phyloP scores from a whole-genome alignment of 495 filamentous ascomycete species.

The Halenospora varia region DNA sequence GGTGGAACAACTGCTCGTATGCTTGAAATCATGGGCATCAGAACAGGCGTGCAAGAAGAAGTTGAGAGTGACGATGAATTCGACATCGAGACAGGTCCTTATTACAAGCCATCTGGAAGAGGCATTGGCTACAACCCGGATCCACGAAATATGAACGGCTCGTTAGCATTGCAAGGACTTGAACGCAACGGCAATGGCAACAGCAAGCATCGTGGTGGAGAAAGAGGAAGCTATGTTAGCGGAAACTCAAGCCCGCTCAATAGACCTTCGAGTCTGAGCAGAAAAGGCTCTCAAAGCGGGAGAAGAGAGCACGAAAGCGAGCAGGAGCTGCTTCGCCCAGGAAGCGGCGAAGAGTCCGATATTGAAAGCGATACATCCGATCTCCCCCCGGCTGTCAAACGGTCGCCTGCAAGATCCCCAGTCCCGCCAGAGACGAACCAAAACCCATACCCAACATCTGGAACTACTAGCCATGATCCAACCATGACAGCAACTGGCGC shows the following conservation, averaged over 20 bases:
- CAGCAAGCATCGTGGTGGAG: too few species aligned
- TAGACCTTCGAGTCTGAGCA: conserved; percentile 40
- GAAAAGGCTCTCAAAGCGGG: conserved; percentile 41
- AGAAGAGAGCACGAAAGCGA: conserved; percentile 43
- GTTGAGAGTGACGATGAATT: conserved; percentile 97
- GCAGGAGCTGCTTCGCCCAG: conserved; percentile 58
- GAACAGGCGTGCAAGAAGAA: conserved; percentile 94
- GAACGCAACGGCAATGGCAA: conserved; percentile 27
- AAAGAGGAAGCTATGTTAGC: conserved; percentile 46
- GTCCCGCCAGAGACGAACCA: neutral
- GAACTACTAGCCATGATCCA: conserved; percentile 24
- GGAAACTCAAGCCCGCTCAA: conserved; percentile 46
- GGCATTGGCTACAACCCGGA: conserved; percentile 71
- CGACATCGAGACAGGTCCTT: conserved; percentile 85
- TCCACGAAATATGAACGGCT: conserved; percentile 40
- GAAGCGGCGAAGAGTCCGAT: conserved; percentile 58
- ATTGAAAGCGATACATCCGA: conserved; percentile 63
- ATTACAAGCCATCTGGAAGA: conserved; percentile 67
- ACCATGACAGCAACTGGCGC: conserved; percentile 23
- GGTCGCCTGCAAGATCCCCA: conserved; percentile 26
- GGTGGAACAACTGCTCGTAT: conserved; percentile 98
- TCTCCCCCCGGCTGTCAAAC: conserved; percentile 46
- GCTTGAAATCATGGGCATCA: conserved; percentile 92
- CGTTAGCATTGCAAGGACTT: conserved; percentile 49
- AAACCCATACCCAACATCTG: conserved; percentile 25